Evolutionary conservation across 768 basidiomycete genomes (phyloP).

Genomic region (Dioszegia aurantiaca): DNA sequence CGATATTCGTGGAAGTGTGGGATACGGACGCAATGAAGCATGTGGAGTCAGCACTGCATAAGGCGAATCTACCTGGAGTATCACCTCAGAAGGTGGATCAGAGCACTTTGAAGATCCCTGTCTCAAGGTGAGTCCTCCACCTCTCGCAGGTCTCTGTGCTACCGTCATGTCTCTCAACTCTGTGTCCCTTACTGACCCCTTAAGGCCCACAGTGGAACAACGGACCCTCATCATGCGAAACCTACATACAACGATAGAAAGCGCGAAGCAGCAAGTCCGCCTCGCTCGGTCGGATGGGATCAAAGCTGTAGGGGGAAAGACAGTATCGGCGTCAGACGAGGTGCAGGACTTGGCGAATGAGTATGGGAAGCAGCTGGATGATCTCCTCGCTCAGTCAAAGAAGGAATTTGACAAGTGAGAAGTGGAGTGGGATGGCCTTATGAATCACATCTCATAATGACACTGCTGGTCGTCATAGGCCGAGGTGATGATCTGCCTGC

Average conservation of each 20-base stretch:
- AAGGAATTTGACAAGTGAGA: slow-evolving; percentile 50
- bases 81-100: slow-evolving; percentile 45
- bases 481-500: too few relatives aligned
- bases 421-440: not conserved
- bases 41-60: slow-evolving; percentile 50
- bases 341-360: slow-evolving; percentile 50
- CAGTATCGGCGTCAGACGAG: slow-evolving; percentile 35
- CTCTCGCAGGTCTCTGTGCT: not conserved
- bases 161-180: not conserved
- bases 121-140: slow-evolving; percentile 37
- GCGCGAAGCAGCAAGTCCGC: slow-evolving; percentile 48
- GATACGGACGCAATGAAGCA: slow-evolving; percentile 49
- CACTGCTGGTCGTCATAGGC: too few relatives aligned
- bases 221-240: slow-evolving; percentile 36
- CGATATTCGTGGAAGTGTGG: slow-evolving; percentile 49
- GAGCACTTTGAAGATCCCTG: slow-evolving; percentile 46
- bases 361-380: slow-evolving; percentile 40
- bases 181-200: not conserved
- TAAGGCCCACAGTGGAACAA: slow-evolving; percentile 42
- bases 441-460: not conserved
- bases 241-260: slow-evolving; percentile 36
- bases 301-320: slow-evolving; percentile 41
- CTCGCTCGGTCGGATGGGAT: slow-evolving; percentile 46
- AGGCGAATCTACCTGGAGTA: slow-evolving; percentile 51
- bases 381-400: slow-evolving; percentile 43